These are phyloP conservation scores for Datisca glomerata DNA, from an alignment of 306 rosid species.

Conservation along the genomic window DNA sequence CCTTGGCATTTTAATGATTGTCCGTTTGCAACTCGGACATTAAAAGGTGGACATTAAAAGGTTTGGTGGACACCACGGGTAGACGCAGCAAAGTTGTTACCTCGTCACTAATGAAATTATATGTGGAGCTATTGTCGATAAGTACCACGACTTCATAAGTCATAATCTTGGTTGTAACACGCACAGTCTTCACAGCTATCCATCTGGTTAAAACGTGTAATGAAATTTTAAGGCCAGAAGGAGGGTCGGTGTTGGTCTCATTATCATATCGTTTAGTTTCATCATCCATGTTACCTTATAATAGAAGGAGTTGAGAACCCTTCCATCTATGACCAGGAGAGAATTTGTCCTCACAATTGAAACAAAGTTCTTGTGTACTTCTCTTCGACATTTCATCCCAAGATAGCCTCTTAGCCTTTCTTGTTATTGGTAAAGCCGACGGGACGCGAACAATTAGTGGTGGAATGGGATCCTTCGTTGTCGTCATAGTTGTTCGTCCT, in stretches of 20 bases:
- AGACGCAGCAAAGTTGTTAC: not conserved
- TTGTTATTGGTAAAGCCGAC: not conserved
- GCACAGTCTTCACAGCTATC: not conserved
- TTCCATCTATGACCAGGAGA: no score
- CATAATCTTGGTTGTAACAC: slow-evolving; percentile 1
- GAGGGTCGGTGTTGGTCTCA: not conserved
- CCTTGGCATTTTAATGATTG: no score
- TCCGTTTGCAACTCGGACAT: not conserved
- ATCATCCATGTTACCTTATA: not conserved
- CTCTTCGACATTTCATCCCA: not conserved
- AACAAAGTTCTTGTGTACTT: no score
- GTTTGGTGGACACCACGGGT: not conserved
- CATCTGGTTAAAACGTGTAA: not conserved
- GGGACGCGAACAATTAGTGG: not conserved
- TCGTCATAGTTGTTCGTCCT: not conserved
- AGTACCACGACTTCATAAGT: not conserved
- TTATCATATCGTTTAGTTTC: not conserved
- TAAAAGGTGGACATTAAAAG: slow-evolving; percentile 6
- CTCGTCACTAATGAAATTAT: not conserved
- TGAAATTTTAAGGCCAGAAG: not conserved
- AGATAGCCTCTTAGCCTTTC: not conserved
- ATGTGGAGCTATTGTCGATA: not conserved
- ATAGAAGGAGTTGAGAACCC: not conserved
- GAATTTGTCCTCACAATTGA: no score
- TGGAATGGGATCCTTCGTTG: not conserved